Percentiles rank a stretch among this genome's conserved stretches.
These are phyloP conservation scores for Diplodia intermedia DNA, from an alignment of 2,329 filamentous ascomycete species.

Conservation along the genomic window DNA sequence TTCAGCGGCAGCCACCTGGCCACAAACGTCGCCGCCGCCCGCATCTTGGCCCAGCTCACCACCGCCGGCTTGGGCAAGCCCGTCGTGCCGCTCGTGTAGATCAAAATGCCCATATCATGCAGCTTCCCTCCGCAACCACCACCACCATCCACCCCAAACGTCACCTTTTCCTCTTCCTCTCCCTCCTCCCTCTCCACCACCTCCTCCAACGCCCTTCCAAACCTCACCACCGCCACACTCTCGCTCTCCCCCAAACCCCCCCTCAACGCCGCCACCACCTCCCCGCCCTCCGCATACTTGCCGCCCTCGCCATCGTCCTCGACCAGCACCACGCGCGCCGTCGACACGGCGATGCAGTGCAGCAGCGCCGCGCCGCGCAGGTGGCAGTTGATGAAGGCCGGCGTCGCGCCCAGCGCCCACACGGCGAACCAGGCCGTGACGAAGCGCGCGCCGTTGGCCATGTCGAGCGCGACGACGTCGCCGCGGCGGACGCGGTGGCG, in stretches of 20 bases:
- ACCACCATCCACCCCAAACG: conserved; percentile 55
- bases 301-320: conserved; percentile 61
- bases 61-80: conserved; percentile 73
- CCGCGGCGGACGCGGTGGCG: conserved; percentile 64
- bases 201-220: conserved; percentile 36
- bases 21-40: conserved; percentile 47
- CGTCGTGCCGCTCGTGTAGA: conserved; percentile 80
- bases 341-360: conserved; percentile 68
- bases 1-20: conserved; percentile 47
- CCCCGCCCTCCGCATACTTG: conserved; percentile 52
- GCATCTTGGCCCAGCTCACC: conserved; percentile 51
- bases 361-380: conserved; percentile 68
- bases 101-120: conserved; percentile 50
- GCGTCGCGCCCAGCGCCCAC: conserved; percentile 70
- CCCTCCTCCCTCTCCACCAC: conserved; percentile 35
- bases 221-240: conserved; percentile 44
- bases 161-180: conserved; percentile 38
- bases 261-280: conserved; percentile 44
- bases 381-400: conserved; percentile 75
- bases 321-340: conserved; percentile 63
- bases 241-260: conserved; percentile 50
- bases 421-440: conserved; percentile 70
- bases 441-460: conserved; percentile 73
- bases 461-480: conserved; percentile 70
- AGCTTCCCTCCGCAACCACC: conserved; percentile 41